These are phyloP conservation scores for Candida tetrigidarum DNA, from an alignment of 1,139 yeast species.

Conservation along the genomic window DNA sequence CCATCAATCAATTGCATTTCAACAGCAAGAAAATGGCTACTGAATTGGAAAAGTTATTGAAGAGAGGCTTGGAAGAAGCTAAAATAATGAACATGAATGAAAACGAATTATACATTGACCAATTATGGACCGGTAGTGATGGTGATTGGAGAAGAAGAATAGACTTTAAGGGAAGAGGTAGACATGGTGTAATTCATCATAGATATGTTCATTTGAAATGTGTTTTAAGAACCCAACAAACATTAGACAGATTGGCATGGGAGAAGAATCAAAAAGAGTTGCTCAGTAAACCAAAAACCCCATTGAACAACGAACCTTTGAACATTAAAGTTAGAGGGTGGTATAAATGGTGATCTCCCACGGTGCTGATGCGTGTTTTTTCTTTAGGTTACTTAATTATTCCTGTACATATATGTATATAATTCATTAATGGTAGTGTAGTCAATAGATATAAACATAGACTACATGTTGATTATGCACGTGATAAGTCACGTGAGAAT, in stretches of 20 bases:
- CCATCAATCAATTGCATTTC: slow-evolving; percentile 93
- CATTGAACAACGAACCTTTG: slow-evolving; percentile 49
- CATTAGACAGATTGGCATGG: slow-evolving; percentile 62
- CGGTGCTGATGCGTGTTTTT: too few relatives aligned
- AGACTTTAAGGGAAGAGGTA: slow-evolving; percentile 92
- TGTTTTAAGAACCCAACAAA: slow-evolving; percentile 67
- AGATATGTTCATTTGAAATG: slow-evolving; percentile 83
- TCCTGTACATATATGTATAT: not conserved
- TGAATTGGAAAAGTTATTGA: slow-evolving; percentile 77
- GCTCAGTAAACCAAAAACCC: slow-evolving; percentile 49
- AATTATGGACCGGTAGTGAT: slow-evolving; percentile 93
- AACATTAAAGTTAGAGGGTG: slow-evolving; percentile 47
- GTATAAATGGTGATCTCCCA: slow-evolving; percentile 42
- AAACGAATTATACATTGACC: slow-evolving; percentile 70
- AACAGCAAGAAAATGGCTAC: slow-evolving; percentile 78
- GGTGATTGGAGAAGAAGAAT: slow-evolving; percentile 72
- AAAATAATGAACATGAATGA: slow-evolving; percentile 59
- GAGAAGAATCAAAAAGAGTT: slow-evolving; percentile 52
- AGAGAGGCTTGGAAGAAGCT: slow-evolving; percentile 75
- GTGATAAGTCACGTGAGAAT: not conserved
- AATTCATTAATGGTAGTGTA: too few relatives aligned
- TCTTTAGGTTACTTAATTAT: not conserved
- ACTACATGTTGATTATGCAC: too few relatives aligned
- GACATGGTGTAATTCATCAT: slow-evolving; percentile 78
- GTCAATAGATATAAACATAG: too few relatives aligned